phyloP scores from a whole-genome alignment of 2,329 filamentous ascomycete genomes.

The Chalaropsis thielavioides region DNA sequence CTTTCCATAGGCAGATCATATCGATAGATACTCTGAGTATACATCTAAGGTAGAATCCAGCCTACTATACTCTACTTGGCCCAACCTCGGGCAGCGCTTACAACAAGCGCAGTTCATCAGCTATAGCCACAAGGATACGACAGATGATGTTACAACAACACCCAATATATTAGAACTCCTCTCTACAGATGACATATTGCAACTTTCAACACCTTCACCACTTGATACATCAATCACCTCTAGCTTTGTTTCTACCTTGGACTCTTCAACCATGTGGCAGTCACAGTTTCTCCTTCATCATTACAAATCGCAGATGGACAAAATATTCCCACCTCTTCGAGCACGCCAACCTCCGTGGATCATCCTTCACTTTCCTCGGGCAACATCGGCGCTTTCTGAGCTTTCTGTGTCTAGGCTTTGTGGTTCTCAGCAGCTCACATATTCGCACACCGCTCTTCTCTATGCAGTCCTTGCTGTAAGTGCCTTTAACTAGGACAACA shows the following conservation, averaged over 20 bases:
- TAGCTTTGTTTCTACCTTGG: background rate
- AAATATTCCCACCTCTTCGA: conserved; percentile 26
- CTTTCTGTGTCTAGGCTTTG: conserved; percentile 26
- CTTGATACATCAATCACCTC: background rate
- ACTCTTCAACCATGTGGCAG: background rate
- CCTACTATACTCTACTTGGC: background rate
- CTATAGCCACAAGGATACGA: background rate
- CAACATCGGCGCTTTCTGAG: conserved; percentile 26
- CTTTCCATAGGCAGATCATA: background rate
- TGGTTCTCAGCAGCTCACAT: conserved; percentile 23
- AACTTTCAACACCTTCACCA: background rate
- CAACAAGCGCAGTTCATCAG: background rate
- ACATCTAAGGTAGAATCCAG: background rate
- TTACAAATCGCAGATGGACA: conserved; percentile 26
- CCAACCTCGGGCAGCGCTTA: background rate
- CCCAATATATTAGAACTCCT: background rate
- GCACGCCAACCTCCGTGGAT: conserved; percentile 30
- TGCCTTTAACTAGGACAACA: conserved; percentile 26
- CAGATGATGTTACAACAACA: background rate
- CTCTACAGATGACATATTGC: background rate
- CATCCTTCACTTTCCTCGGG: conserved; percentile 27
- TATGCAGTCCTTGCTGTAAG: conserved; percentile 28
- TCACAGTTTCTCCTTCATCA: conserved; percentile 26
- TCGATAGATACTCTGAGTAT: background rate
- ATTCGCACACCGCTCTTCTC: conserved; percentile 27